Conservation (phyloP, 345 rosid species). For the Iberis pinnata region DNA sequence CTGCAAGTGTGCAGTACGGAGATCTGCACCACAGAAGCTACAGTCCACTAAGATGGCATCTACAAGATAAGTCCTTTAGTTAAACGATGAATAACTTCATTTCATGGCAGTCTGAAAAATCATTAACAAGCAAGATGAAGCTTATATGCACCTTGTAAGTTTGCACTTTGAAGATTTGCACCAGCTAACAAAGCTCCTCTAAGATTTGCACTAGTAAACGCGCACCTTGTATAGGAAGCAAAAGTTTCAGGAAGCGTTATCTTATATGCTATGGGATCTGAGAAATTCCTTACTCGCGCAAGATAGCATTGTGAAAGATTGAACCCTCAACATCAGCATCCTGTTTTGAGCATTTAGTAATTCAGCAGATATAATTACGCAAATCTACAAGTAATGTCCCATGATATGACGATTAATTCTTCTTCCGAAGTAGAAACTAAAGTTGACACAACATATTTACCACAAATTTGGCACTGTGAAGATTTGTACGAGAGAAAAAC, state of each 20-base stretch:
- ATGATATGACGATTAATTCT: not conserved
- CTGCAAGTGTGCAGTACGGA: slow-evolving; percentile 89
- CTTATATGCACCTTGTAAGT: slow-evolving; percentile 56
- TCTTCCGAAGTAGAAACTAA: not conserved
- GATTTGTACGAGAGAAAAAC: slow-evolving; percentile 87
- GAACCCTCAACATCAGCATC: slow-evolving; percentile 77
- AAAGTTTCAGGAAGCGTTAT: not conserved
- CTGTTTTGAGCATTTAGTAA: slow-evolving; percentile 34
- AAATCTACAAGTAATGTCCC: slow-evolving; percentile 6
- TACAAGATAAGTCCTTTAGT: slow-evolving; percentile 23
- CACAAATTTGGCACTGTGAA: slow-evolving; percentile 77
- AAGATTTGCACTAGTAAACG: slow-evolving; percentile 82
- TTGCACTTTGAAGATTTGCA: slow-evolving; percentile 91
- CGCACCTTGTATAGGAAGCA: slow-evolving; percentile 73
- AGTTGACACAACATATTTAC: slow-evolving; percentile 33
- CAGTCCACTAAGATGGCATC: slow-evolving; percentile 81
- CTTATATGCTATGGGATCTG: not conserved
- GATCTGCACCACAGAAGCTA: slow-evolving; percentile 86
- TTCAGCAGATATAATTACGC: slow-evolving; percentile 12
- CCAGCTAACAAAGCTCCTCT: slow-evolving; percentile 83
- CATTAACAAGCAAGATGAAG: slow-evolving; percentile 11
- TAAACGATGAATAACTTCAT: not conserved
- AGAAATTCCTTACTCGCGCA: slow-evolving; percentile 70
- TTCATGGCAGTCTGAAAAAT: not conserved
- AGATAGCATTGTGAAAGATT: slow-evolving; percentile 81